Evolutionary conservation across 2,329 filamentous ascomycete genomes (phyloP), one percentile per base, ranked within the genome.

Genomic region (Sporothrix dimorphospora): DNA sequence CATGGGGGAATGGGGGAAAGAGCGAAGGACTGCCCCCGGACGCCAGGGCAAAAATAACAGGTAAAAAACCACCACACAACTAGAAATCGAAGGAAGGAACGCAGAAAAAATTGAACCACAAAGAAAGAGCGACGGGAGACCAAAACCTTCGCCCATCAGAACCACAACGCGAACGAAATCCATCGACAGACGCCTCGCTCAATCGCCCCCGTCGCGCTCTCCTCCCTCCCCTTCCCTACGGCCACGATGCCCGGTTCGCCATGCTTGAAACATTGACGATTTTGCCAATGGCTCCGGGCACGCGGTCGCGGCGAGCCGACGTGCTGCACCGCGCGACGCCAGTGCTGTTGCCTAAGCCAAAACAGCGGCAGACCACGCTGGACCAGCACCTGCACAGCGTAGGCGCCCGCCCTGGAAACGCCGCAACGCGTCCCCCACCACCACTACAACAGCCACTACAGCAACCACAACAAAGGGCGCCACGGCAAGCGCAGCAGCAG

Each of bases 241-340:
- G 65, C 45, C 49, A 63, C 40, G 40, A 73, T 74, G 71, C 70
- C 19, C 70, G 42, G 53, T 47, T 70, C 72, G 72, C 72, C 69
- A 77, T 77, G 76, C 53, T 74, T 24, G 74, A 72, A 72, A 75
- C 74, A 71, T 57, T 73, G 65, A 69, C 70, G 42, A 74, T 74
- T 55, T 8, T 72, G 74, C 71, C 75, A 55, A 77, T 76, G 75
- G 73, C 74, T 72, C 71, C 74, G 27, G 74, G 74, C 69, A 76
- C 75, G 42, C 76, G 76, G 69, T 75, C 76, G 73, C 75, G 75
- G 55, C 74, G 75, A 55, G 71, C 74, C 42, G 74, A 75, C 53
- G 72, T 75, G 61, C 72, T 72, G 65, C 74, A 65, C 70, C 70
- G 72, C 61, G 57, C 49, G 8, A 55, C 71, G 67, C 72, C 74